A percentile compares a stretch with the other conserved stretches of the same genome.
Evolutionary conservation across 768 basidiomycete genomes (phyloP).

Genomic region (Lanmaoa pseudosensibilis): DNA sequence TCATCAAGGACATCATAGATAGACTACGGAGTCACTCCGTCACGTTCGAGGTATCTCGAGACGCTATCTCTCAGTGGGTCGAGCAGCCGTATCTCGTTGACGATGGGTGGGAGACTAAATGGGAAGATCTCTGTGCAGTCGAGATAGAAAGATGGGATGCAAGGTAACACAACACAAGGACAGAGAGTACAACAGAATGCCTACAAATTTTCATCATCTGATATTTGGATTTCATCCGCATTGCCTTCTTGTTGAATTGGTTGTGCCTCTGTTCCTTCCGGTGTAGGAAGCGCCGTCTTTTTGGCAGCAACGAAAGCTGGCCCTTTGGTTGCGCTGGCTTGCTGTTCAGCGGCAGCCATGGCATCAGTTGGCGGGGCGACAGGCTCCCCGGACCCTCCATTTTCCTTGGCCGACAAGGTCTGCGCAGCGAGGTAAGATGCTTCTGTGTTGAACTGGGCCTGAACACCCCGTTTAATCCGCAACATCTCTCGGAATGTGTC

Average conservation of each 20-base stretch:
- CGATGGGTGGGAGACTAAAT: conserved; percentile 64
- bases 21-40: conserved; percentile 62
- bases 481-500: conserved; percentile 97
- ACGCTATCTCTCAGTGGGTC: conserved; percentile 63
- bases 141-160: conserved; percentile 73
- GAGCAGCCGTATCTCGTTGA: conserved; percentile 69
- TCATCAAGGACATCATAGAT: conserved; percentile 56
- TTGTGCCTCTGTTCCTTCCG: conserved; percentile 40
- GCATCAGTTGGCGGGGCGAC: conserved; percentile 57
- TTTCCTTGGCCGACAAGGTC: conserved; percentile 69
- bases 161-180: conserved; percentile 25
- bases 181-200: conserved; percentile 15
- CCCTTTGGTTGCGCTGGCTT: conserved; percentile 54
- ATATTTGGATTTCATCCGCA: conserved; percentile 85
- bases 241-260: conserved; percentile 43
- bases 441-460: conserved; percentile 98
- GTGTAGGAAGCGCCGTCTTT: conserved; percentile 43
- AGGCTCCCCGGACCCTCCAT: conserved; percentile 46
- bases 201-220: conserved; percentile 75
- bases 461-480: conserved; percentile 96
- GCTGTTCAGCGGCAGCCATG: conserved; percentile 83
- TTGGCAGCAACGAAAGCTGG: conserved; percentile 80
- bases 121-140: conserved; percentile 78
- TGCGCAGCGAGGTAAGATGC: conserved; percentile 91
- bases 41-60: conserved; percentile 68